These are phyloP conservation scores for Corynascus novoguineensis DNA, from an alignment of 495 filamentous ascomycete species.

Conservation along the genomic window DNA sequence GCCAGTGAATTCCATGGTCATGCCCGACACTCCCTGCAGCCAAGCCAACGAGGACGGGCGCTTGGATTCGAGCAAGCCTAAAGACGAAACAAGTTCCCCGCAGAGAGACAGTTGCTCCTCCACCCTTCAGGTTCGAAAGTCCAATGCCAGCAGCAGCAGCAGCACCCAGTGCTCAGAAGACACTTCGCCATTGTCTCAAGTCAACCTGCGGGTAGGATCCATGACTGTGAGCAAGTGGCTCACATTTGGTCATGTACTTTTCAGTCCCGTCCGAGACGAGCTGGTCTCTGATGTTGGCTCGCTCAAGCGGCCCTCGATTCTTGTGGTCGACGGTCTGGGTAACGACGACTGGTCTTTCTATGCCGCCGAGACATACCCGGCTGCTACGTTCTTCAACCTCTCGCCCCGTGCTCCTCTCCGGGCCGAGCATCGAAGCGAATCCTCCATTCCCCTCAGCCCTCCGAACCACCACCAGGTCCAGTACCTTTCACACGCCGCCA, in stretches of 20 bases:
- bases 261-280: slow-evolving; percentile 83
- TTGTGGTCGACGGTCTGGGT: slow-evolving; percentile 84
- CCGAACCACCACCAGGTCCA: slow-evolving; percentile 82
- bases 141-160: slow-evolving; percentile 43
- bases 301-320: slow-evolving; percentile 57
- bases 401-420: slow-evolving; percentile 48
- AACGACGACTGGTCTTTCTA: slow-evolving; percentile 97
- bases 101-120: slow-evolving; percentile 33
- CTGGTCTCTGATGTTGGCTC: slow-evolving; percentile 47
- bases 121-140: slow-evolving; percentile 36
- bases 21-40: slow-evolving; percentile 49
- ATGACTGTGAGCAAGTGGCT: slow-evolving; percentile 72
- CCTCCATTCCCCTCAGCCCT: slow-evolving; percentile 54
- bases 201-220: slow-evolving; percentile 74
- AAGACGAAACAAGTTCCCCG: not conserved
- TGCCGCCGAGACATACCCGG: slow-evolving; percentile 84
- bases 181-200: slow-evolving; percentile 61
- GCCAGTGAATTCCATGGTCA: slow-evolving; percentile 45
- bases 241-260: slow-evolving; percentile 89
- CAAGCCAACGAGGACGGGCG: slow-evolving; percentile 36
- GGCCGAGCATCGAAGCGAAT: slow-evolving; percentile 29
- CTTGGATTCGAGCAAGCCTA: slow-evolving; percentile 21
- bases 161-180: slow-evolving; percentile 44
- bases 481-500: slow-evolving; percentile 57
- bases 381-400: slow-evolving; percentile 79